Evolutionary conservation across 2,329 filamentous ascomycete species (phyloP).

Genomic region (Drechmeria coniospora): DNA sequence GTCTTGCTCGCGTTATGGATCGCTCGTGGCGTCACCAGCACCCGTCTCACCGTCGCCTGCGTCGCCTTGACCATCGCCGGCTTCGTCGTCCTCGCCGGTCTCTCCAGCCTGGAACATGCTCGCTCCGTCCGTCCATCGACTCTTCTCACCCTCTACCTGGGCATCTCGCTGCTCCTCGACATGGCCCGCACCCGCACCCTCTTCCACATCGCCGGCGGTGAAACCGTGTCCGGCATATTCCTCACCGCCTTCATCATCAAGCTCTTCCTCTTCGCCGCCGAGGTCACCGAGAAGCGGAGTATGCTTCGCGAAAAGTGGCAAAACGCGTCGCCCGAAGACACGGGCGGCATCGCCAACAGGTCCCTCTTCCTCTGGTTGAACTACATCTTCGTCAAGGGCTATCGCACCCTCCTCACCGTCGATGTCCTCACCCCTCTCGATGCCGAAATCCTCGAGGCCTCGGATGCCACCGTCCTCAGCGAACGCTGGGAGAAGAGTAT

Average conservation of each 20-base stretch:
- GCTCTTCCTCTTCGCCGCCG: constrained; percentile 12
- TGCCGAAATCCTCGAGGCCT: constrained; percentile 5
- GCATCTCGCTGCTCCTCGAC: constrained; percentile 16
- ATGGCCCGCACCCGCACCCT: constrained; percentile 15
- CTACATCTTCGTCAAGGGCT: constrained; percentile 12
- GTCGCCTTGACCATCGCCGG: constrained; percentile 6
- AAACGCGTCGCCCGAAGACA: constrained; percentile 13
- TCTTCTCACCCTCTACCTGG: constrained; percentile 14
- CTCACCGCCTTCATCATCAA: constrained; percentile 13
- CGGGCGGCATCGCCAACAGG: constrained; percentile 14
- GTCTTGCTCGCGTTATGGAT: constrained; percentile 8
- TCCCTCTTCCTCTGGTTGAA: constrained; percentile 19
- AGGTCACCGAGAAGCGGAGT: constrained; percentile 14
- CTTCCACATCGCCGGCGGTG: constrained; percentile 12
- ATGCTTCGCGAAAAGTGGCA: constrained; percentile 8
- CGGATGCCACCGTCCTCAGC: constrained; percentile 4
- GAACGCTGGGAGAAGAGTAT: constrained; percentile 6
- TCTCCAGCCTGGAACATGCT: constrained; percentile 18
- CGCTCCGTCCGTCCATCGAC: constrained; percentile 17
- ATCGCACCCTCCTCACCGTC: constrained; percentile 9
- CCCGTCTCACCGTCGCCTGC: constrained; percentile 6
- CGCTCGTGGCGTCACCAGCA: constrained; percentile 3
- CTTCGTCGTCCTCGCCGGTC: constrained; percentile 5
- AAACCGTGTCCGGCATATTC: constrained; percentile 10
- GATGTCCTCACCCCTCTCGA: constrained; percentile 6